Evolutionary conservation across 2,329 filamentous ascomycete genomes (phyloP).

Genomic region (Penicillium sp.): DNA sequence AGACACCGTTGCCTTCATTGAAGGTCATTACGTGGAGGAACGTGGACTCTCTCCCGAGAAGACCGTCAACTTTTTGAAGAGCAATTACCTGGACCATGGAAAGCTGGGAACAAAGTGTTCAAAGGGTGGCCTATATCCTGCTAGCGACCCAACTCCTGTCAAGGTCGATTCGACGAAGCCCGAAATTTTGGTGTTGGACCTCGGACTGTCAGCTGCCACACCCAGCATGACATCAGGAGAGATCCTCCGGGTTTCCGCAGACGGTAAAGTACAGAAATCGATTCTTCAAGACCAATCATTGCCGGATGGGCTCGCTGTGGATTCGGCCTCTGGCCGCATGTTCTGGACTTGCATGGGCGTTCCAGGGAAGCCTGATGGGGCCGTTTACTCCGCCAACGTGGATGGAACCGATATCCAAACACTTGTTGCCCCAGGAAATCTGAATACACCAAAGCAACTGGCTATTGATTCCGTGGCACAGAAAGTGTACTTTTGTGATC

Average conservation of each 20-base stretch:
- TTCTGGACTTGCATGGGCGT: conserved; percentile 55
- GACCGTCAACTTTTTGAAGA: conserved; percentile 48
- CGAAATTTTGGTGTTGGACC: conserved; percentile 22
- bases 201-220: conserved; percentile 21
- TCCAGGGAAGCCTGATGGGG: conserved; percentile 41
- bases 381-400: conserved; percentile 45
- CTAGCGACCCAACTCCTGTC: background rate
- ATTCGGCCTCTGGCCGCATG: conserved; percentile 21
- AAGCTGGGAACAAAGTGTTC: conserved; percentile 48
- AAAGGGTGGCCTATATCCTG: conserved; percentile 43
- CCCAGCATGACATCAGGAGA: conserved; percentile 17
- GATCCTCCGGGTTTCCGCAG: conserved; percentile 16
- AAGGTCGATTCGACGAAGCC: background rate
- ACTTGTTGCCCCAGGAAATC: conserved; percentile 44
- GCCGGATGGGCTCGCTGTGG: conserved; percentile 47
- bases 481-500: conserved; percentile 45
- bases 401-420: conserved; percentile 48
- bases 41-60: conserved; percentile 42
- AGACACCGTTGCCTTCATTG: conserved; percentile 55
- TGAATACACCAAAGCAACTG: conserved; percentile 53
- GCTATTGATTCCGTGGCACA: conserved; percentile 26
- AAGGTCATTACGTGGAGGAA: conserved; percentile 53
- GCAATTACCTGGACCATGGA: conserved; percentile 48
- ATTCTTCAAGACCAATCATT: conserved; percentile 24
- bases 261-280: conserved; percentile 1